phyloP scores from a whole-genome alignment of 2,329 filamentous ascomycete species.

The Colletotrichum coccodes region DNA sequence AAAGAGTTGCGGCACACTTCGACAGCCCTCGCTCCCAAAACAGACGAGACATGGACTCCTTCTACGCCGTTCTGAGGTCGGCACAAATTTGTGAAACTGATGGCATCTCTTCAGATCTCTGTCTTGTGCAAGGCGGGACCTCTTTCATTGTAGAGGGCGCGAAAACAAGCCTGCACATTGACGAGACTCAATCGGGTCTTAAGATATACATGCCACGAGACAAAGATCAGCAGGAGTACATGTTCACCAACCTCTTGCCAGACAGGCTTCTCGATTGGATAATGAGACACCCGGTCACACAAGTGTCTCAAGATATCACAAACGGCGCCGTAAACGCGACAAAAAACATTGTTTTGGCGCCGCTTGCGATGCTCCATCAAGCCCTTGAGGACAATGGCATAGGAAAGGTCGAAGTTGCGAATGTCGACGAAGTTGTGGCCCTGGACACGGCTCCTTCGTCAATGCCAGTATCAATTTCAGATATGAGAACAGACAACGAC shows the following conservation, averaged over 20 bases:
- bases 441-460: neutral
- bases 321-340: neutral
- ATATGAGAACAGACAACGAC: neutral
- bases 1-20: slow-evolving; percentile 11
- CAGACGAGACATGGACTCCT: neutral
- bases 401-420: neutral
- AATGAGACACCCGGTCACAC: slow-evolving; percentile 41
- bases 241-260: slow-evolving; percentile 41
- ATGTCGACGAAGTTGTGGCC: neutral
- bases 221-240: slow-evolving; percentile 39
- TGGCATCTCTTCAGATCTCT: slow-evolving; percentile 40
- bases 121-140: slow-evolving; percentile 40
- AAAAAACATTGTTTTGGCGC: neutral
- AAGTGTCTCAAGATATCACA: neutral
- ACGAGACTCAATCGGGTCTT: slow-evolving; percentile 36
- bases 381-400: neutral
- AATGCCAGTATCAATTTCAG: neutral
- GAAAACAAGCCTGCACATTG: slow-evolving; percentile 41
- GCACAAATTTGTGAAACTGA: slow-evolving; percentile 42
- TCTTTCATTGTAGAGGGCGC: slow-evolving; percentile 22
- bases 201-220: slow-evolving; percentile 45
- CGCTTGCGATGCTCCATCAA: neutral
- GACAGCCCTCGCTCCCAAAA: slow-evolving; percentile 6
- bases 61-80: slow-evolving; percentile 12
- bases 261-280: slow-evolving; percentile 45